Percentiles rank a stretch among this genome's conserved stretches.
Evolutionary conservation across 495 filamentous ascomycete genomes (phyloP).

Genomic region (Daldinia grandis): DNA sequence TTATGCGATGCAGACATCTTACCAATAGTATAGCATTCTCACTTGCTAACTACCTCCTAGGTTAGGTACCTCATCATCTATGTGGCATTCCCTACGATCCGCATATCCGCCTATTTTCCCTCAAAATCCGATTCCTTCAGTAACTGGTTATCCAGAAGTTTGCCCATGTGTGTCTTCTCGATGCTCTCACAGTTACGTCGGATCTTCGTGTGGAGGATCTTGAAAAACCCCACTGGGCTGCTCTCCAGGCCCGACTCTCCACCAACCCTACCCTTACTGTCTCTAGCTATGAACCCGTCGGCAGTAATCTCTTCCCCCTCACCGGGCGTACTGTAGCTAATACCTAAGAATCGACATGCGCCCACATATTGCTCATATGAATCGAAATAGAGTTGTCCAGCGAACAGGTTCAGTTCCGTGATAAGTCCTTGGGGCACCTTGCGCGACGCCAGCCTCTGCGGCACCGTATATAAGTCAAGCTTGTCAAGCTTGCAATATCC

Average conservation of each 20-base stretch:
- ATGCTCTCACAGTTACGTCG: constrained; percentile 60
- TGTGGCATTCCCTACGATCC: not conserved
- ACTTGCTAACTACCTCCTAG: not conserved
- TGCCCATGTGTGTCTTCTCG: constrained; percentile 64
- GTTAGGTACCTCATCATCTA: not conserved
- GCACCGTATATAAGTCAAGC: constrained; percentile 54
- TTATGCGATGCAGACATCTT: no score
- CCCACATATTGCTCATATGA: constrained; percentile 62
- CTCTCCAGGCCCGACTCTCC: constrained; percentile 48
- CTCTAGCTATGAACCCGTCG: constrained; percentile 54
- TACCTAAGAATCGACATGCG: constrained; percentile 63
- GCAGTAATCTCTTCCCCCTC: constrained; percentile 49
- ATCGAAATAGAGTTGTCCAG: constrained; percentile 70
- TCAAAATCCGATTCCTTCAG: constrained; percentile 52
- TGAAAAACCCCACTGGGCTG: constrained; percentile 65
- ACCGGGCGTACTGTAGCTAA: constrained; percentile 43
- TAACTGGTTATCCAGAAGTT: constrained; percentile 50
- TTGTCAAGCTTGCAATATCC: constrained; percentile 57
- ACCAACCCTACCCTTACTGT: constrained; percentile 28
- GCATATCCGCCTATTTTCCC: not conserved
- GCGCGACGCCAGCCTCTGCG: constrained; percentile 23
- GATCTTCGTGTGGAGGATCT: constrained; percentile 58
- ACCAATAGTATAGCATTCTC: not conserved
- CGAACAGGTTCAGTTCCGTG: constrained; percentile 69
- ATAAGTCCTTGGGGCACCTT: constrained; percentile 39